Evolutionary conservation across 257 asterid species (phyloP).

Genomic region (Petunia axillaris): DNA sequence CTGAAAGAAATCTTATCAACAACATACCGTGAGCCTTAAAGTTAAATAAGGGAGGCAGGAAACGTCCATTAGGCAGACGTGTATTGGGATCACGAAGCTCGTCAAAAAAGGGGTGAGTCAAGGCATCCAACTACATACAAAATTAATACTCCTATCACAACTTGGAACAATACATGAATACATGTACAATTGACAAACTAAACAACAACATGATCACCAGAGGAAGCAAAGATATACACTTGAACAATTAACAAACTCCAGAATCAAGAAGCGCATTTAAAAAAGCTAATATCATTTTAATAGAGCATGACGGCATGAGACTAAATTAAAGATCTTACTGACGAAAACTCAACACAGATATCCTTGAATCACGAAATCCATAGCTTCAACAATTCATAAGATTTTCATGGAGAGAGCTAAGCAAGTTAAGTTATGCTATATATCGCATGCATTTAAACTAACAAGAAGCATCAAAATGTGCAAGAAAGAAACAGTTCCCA

Average conservation of each 20-base stretch:
- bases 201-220: background rate
- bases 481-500: background rate
- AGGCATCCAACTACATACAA: conserved; percentile 52
- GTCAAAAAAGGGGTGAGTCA: conserved; percentile 56
- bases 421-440: background rate
- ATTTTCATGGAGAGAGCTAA: background rate
- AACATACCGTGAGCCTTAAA: conserved; percentile 58
- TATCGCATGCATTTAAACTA: background rate
- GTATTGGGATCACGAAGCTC: conserved; percentile 59
- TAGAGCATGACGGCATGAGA: background rate
- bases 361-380: background rate
- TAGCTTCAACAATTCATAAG: background rate
- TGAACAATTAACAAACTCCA: background rate
- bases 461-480: background rate
- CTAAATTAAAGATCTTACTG: background rate
- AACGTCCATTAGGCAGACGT: conserved; percentile 61
- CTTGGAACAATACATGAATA: background rate
- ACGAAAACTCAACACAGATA: background rate
- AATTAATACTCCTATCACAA: conserved; percentile 9
- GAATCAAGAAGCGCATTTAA: background rate
- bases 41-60: conserved; percentile 63
- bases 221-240: background rate
- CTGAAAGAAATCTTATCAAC: conserved; percentile 8
- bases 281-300: background rate
- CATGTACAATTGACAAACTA: background rate